phyloP scores from a whole-genome alignment of 176 grass and related monocot genomes.

The Rhynchospora pubera region DNA sequence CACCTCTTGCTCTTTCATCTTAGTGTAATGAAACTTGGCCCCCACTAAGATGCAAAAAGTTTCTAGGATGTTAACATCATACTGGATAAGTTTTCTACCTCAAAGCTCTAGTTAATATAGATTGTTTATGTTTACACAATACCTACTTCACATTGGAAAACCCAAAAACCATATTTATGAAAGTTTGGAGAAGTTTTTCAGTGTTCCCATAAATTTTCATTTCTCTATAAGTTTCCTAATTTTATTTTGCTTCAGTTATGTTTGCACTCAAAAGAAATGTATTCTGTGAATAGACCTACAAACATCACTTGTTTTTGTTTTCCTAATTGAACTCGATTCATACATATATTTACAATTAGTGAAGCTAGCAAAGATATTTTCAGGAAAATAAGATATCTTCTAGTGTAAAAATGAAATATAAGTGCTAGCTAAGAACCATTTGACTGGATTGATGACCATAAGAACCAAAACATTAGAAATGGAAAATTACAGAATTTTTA shows the following conservation, averaged over 20 bases:
- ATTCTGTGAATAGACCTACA: neutral
- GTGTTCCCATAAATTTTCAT: neutral
- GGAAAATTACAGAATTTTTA: neutral
- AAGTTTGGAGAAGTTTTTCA: neutral
- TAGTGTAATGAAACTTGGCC: conserved; percentile 29
- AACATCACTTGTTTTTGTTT: neutral
- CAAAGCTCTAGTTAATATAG: neutral
- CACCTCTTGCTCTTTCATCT: conserved; percentile 34
- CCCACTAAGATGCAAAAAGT: conserved; percentile 33
- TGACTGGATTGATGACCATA: neutral
- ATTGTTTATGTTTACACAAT: neutral
- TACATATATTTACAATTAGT: neutral
- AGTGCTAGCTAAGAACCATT: neutral
- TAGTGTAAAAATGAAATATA: too few species aligned
- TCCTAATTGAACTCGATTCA: neutral
- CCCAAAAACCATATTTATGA: neutral
- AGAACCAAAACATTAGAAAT: too few species aligned
- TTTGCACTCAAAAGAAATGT: neutral
- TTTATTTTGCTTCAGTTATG: too few species aligned
- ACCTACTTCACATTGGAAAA: neutral
- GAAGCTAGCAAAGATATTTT: neutral
- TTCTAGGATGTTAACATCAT: neutral
- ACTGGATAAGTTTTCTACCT: neutral
- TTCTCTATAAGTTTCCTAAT: neutral
- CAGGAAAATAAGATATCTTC: neutral